Percentiles rank a stretch among this genome's conserved stretches.
Conservation (phyloP, 2,329 filamentous ascomycete species). For the Trichoderma guizhouense region DNA sequence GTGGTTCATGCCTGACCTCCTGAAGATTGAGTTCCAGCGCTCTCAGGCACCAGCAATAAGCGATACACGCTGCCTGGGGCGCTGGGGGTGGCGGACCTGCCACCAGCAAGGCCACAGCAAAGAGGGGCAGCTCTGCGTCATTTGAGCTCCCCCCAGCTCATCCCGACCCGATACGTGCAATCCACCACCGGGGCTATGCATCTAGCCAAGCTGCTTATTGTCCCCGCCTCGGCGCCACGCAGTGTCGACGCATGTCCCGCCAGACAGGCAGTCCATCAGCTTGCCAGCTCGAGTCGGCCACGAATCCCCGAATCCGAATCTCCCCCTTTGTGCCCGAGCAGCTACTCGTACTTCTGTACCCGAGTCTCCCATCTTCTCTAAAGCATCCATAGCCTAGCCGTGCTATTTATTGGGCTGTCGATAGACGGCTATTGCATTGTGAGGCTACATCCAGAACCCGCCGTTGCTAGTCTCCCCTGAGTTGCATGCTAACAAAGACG, state of each 20-base stretch:
- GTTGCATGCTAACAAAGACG: background rate
- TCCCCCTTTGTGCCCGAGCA: slow-evolving; percentile 3
- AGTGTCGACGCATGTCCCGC: slow-evolving; percentile 22
- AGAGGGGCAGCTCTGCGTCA: slow-evolving; percentile 26
- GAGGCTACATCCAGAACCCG: background rate
- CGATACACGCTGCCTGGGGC: background rate
- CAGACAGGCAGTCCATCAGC: slow-evolving; percentile 15
- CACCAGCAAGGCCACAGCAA: background rate
- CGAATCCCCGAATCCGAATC: slow-evolving; percentile 1
- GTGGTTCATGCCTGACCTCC: background rate
- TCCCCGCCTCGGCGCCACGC: slow-evolving; percentile 19
- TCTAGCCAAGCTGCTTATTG: slow-evolving; percentile 7
- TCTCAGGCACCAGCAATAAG: slow-evolving; percentile 17
- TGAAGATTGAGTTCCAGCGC: background rate
- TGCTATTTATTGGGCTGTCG: slow-evolving; percentile 15
- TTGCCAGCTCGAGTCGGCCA: slow-evolving; percentile 10
- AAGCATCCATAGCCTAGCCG: background rate
- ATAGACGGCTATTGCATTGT: background rate
- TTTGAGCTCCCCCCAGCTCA: slow-evolving; percentile 19
- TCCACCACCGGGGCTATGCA: slow-evolving; percentile 13
- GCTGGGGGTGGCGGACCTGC: background rate
- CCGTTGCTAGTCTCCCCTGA: background rate
- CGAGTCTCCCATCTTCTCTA: background rate
- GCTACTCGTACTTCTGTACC: background rate
- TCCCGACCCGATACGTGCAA: slow-evolving; percentile 14